Conservation (phyloP, 495 filamentous ascomycete species). For the Lentithecium fluviatile region DNA sequence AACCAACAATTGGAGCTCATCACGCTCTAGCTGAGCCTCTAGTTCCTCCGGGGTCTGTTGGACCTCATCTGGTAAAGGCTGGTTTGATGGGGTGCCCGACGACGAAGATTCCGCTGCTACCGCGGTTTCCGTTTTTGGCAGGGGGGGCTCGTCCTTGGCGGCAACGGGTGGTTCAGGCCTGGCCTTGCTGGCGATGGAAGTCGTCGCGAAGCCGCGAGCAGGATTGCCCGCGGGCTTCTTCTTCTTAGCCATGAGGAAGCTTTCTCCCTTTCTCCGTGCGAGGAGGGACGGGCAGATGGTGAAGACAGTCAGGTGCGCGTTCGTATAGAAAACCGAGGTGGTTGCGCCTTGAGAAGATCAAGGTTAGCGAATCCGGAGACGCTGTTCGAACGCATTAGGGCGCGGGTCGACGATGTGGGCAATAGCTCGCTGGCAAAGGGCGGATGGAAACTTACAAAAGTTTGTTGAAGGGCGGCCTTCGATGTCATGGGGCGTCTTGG, state of each 20-base stretch:
- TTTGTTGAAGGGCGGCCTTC: constrained; percentile 12
- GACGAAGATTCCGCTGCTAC: neutral
- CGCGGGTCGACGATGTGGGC: neutral
- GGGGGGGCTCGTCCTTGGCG: constrained; percentile 17
- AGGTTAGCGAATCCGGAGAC: constrained; percentile 8
- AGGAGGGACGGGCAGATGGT: neutral
- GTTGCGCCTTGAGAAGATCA: constrained; percentile 26
- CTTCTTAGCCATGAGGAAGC: constrained; percentile 56
- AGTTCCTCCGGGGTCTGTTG: constrained; percentile 72
- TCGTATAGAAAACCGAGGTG: constrained; percentile 31
- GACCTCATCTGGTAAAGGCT: constrained; percentile 10
- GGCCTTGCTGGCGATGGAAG: constrained; percentile 76
- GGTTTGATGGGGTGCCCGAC: neutral
- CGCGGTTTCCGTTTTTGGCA: constrained; percentile 7
- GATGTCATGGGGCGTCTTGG: constrained; percentile 15
- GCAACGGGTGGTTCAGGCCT: constrained; percentile 35
- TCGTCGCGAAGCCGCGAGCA: constrained; percentile 87
- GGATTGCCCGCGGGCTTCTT: constrained; percentile 83
- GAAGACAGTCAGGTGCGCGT: constrained; percentile 2
- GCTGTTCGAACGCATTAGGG: constrained; percentile 24
- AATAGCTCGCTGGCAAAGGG: neutral
- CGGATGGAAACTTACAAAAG: neutral
- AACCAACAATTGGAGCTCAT: constrained; percentile 76
- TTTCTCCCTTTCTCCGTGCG: neutral
- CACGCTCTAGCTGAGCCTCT: constrained; percentile 75